Base-by-base conservation (phyloP, 441 rosid genomes). In the Pelargonium fulgidum region DNA sequence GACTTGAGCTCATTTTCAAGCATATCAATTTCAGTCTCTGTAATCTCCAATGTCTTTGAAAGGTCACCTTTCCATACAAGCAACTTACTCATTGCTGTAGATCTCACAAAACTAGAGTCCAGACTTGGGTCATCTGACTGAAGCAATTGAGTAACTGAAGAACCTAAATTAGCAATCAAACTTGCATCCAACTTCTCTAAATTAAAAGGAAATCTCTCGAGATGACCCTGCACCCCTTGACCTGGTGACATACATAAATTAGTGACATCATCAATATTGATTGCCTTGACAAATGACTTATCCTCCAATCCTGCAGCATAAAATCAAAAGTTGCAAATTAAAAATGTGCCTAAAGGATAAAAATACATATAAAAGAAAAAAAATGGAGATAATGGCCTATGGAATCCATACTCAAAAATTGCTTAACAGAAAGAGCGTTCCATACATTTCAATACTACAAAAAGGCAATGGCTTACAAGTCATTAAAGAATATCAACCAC, bases 11-110 rank as follows among this genome's bases (percentile, higher is more conserved):
- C 91, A 76, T 72, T 90, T 80, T 92, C 98, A 72, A 88, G 91
- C 1, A 78, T 84, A 77, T 90, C 98, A 78, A 95, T 91, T 83
- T 95, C 96, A 44, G 87, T 79, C 71, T 95, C 99, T 1, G 90
- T 88, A 78, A 78, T 72, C 83, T 89, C 97, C 78, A 92, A 70
- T 36, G 79, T 84, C 83, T 91, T 92, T 71, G 82, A 84, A 74
- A 86, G 73, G 63, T 87, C 86, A 65, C 81, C 76, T 81, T 88
- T 95, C 87, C 79, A 85, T 20, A 81, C 59, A 75, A 86, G 82
- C 81, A 95, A 78, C 77, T 84, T 88, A 78, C 77, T 87, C 83
- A 85, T 64, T 39, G 86, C 83, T 48, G 86, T 79, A 66, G 88
- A 72, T 42, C 79, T 82, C 74, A 72, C 73, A 78, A 89, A 87